These are phyloP conservation scores for Ichthyophthirius multifiliis DNA, from an alignment of 169 alveolate species.

Conservation along the genomic window DNA sequence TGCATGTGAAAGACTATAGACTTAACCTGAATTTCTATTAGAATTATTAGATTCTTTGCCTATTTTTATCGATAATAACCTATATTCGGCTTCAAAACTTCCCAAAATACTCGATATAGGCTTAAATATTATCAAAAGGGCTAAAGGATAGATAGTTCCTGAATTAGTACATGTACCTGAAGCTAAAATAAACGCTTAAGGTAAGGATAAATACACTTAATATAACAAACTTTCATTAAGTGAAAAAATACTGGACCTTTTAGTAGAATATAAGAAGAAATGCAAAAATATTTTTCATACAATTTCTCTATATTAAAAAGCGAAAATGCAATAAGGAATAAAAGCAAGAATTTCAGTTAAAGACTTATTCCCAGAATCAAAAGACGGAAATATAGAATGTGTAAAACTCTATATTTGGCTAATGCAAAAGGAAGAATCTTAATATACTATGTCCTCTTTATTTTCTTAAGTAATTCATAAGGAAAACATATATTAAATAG, in stretches of 20 bases:
- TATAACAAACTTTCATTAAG: background rate
- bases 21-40: background rate
- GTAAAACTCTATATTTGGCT: slow-evolving; percentile 38
- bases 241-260: background rate
- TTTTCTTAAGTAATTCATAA: slow-evolving; percentile 19
- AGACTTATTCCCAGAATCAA: background rate
- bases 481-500: background rate
- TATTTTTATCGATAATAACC: background rate
- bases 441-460: background rate
- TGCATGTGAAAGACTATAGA: background rate
- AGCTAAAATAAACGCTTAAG: background rate
- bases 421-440: slow-evolving; percentile 7
- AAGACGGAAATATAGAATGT: slow-evolving; percentile 27
- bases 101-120: background rate
- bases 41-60: background rate
- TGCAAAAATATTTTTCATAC: background rate
- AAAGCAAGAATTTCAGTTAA: background rate
- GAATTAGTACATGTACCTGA: background rate
- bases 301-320: no score
- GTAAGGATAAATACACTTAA: background rate
- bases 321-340: no score
- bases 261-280: background rate
- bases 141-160: background rate
- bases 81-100: slow-evolving; percentile 1
- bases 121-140: background rate